Conservation (phyloP, 257 asterid species). For the Catharanthus roseus region DNA sequence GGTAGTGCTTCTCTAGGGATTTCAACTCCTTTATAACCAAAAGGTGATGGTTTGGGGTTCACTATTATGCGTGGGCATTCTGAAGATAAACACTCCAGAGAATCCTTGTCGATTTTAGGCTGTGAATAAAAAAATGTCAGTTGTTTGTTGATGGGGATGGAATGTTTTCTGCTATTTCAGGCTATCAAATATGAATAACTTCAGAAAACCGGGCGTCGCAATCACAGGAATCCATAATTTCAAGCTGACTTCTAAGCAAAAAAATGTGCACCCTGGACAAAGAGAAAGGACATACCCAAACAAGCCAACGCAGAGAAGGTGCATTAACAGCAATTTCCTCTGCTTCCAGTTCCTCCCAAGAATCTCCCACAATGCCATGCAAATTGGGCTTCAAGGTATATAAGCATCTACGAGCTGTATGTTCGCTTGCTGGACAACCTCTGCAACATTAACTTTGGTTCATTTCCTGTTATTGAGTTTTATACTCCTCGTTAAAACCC, state of each 20-base stretch:
- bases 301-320: conserved; percentile 84
- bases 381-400: conserved; percentile 60
- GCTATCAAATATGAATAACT: neutral
- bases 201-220: neutral
- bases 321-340: conserved; percentile 52
- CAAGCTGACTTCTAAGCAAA: neutral
- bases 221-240: neutral
- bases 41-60: conserved; percentile 69
- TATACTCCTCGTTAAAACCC: conserved; percentile 39
- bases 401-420: conserved; percentile 61
- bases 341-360: conserved; percentile 95
- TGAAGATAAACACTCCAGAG: conserved; percentile 44
- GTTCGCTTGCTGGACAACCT: conserved; percentile 72
- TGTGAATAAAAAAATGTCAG: conserved; percentile 26
- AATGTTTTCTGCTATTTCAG: neutral
- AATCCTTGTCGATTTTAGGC: conserved; percentile 76
- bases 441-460: conserved; percentile 74
- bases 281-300: conserved; percentile 57
- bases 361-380: conserved; percentile 58
- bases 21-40: conserved; percentile 55
- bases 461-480: conserved; percentile 56
- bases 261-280: neutral
- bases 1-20: conserved; percentile 70
- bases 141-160: neutral
- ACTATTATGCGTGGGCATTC: conserved; percentile 82